phyloP scores from a whole-genome alignment of 257 asterid genomes.

The Solanum neorickii region DNA sequence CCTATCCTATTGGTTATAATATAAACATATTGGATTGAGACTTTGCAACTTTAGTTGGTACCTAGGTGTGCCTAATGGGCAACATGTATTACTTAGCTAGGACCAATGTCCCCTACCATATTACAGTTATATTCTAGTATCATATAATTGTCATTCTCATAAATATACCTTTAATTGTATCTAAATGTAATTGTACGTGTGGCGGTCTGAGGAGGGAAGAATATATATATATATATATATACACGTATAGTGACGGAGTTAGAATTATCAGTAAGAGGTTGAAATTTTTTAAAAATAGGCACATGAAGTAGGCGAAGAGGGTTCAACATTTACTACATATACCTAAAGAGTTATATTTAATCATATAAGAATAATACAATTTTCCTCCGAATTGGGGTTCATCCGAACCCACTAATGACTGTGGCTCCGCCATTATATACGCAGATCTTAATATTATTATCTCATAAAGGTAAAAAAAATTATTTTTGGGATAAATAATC shows the following conservation, averaged over 20 bases:
- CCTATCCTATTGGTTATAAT: not conserved
- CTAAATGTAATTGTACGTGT: not conserved
- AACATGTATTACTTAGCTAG: not conserved
- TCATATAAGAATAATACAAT: no score
- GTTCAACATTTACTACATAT: no score
- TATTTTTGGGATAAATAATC: accelerated
- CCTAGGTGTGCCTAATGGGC: not conserved
- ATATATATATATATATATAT: not conserved
- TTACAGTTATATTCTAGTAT: not conserved
- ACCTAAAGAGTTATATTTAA: no score
- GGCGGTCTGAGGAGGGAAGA: not conserved
- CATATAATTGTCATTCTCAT: not conserved
- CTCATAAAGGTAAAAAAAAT: not conserved
- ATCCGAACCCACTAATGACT: no score
- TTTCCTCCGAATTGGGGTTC: no score
- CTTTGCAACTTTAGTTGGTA: not conserved
- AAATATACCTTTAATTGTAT: not conserved
- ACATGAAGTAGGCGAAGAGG: no score
- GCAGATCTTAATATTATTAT: not conserved
- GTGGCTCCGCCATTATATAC: not conserved
- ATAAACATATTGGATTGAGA: not conserved
- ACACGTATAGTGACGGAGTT: no score
- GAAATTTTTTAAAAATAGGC: no score
- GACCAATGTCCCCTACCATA: not conserved
- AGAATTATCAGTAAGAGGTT: no score